A percentile compares a stretch with the other conserved stretches of the same genome.
These are phyloP conservation scores for Strigomonas culicis DNA, from an alignment of 208 protist genomes.

Conservation along the genomic window DNA sequence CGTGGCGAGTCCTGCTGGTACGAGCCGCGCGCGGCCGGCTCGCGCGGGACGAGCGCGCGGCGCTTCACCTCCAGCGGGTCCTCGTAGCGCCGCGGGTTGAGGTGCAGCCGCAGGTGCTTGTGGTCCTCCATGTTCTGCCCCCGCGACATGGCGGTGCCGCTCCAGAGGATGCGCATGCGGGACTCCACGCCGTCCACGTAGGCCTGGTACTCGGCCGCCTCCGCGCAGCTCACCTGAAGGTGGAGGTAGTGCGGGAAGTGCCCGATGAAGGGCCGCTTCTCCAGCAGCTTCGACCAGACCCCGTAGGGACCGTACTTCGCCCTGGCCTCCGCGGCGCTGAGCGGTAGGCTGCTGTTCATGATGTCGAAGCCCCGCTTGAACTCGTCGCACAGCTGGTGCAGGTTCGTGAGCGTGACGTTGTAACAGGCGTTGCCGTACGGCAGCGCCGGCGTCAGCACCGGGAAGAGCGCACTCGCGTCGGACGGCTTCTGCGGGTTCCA, in stretches of 20 bases:
- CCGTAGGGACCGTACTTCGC: constrained; percentile 55
- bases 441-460: constrained; percentile 97
- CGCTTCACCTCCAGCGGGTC: constrained; percentile 74
- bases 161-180: constrained; percentile 80
- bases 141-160: constrained; percentile 62
- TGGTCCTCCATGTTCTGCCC: constrained; percentile 75
- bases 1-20: constrained; percentile 11
- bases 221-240: constrained; percentile 66
- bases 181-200: constrained; percentile 89
- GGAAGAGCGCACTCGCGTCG: constrained; percentile 94
- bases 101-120: constrained; percentile 63
- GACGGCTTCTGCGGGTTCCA: constrained; percentile 87
- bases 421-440: constrained; percentile 97
- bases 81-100: constrained; percentile 78
- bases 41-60: constrained; percentile 19
- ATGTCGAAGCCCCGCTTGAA: constrained; percentile 92
- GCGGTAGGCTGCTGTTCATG: constrained; percentile 33
- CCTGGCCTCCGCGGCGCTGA: constrained; percentile 52
- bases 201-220: constrained; percentile 72
- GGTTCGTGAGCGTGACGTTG: constrained; percentile 95
- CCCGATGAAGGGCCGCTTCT: constrained; percentile 78
- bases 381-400: constrained; percentile 93
- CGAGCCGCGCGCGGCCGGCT: constrained; percentile 11
- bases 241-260: constrained; percentile 84
- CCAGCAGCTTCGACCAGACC: constrained; percentile 76